Conservation (phyloP, 805 yeast genomes). For the Candida ovalis region DNA sequence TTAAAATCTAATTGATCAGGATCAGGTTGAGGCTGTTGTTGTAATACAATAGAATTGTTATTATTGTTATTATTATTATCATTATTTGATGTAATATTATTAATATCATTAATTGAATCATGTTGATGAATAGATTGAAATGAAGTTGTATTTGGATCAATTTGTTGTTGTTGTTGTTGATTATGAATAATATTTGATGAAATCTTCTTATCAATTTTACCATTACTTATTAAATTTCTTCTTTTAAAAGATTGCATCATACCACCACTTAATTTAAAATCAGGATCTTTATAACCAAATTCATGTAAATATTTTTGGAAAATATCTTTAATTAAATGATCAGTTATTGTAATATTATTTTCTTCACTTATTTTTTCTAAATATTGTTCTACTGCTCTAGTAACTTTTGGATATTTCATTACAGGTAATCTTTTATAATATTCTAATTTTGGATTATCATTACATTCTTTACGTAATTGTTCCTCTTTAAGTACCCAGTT, state of each 20-base stretch:
- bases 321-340: constrained; percentile 22
- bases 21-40: background rate
- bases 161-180: background rate
- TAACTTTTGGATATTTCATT: constrained; percentile 32
- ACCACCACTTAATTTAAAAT: constrained; percentile 30
- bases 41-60: background rate
- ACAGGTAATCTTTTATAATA: constrained; percentile 31
- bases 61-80: background rate
- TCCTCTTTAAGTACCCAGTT: constrained; percentile 30
- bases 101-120: background rate
- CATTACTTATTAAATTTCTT: constrained; percentile 24
- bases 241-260: constrained; percentile 33
- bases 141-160: too few species aligned
- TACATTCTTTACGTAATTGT: constrained; percentile 20
- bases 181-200: background rate
- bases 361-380: constrained; percentile 12
- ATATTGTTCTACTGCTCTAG: constrained; percentile 28
- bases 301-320: constrained; percentile 15
- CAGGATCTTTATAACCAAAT: constrained; percentile 21
- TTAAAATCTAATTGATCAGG: constrained; percentile 17
- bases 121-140: too few species aligned
- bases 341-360: constrained; percentile 21
- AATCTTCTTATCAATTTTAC: constrained; percentile 3
- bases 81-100: background rate
- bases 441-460: constrained; percentile 25